Evolutionary conservation across 192 early-diverging fungal species (phyloP).

Genomic region (Lobulomyces angularis): DNA sequence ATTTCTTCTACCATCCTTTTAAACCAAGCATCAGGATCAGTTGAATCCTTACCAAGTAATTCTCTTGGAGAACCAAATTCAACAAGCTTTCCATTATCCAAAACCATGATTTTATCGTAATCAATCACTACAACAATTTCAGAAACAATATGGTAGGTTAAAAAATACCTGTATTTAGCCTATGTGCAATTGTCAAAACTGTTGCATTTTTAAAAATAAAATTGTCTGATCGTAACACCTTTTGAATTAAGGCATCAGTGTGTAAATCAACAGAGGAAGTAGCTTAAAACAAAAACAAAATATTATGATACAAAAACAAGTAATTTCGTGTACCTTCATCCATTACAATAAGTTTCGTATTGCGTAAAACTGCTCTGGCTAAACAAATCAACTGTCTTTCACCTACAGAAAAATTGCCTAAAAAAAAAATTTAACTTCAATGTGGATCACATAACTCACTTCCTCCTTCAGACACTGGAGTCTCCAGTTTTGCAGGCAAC

Average conservation of each 20-base stretch:
- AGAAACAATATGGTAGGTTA: conserved; percentile 7
- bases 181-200: conserved; percentile 38
- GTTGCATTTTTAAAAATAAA: conserved; percentile 22
- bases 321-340: conserved; percentile 24
- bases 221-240: conserved; percentile 14
- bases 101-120: conserved; percentile 33
- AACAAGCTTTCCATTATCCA: conserved; percentile 24
- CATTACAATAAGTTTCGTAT: conserved; percentile 29
- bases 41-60: conserved; percentile 20
- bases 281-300: conserved; percentile 29
- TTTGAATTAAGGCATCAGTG: conserved; percentile 29
- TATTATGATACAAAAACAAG: not conserved
- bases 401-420: conserved; percentile 70
- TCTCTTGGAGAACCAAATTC: conserved; percentile 39
- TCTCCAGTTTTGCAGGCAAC: not conserved
- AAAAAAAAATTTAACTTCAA: no score
- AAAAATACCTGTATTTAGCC: conserved; percentile 26
- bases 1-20: conserved; percentile 26
- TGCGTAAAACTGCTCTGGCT: conserved; percentile 54
- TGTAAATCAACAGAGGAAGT: conserved; percentile 25
- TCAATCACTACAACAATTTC: conserved; percentile 34
- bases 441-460: not conserved
- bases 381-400: conserved; percentile 74
- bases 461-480: not conserved
- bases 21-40: conserved; percentile 25